phyloP scores from a whole-genome alignment of 2,329 filamentous ascomycete species.

The Cadophora luteo-olivacea region DNA sequence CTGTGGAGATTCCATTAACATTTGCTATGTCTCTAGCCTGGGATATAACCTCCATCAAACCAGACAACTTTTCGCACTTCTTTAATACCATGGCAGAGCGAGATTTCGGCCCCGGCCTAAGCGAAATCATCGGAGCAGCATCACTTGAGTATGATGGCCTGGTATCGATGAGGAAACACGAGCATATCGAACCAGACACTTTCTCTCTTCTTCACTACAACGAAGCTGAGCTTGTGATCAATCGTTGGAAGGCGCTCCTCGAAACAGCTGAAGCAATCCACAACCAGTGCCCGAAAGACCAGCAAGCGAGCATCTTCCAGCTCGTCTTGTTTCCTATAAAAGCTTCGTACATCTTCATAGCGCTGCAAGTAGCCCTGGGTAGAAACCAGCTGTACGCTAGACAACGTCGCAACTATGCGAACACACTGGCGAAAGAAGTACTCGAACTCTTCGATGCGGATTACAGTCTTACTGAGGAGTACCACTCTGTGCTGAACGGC shows the following conservation, averaged over 20 bases:
- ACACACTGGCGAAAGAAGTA: constrained; percentile 57
- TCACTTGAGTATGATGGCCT: constrained; percentile 60
- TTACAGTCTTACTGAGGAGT: constrained; percentile 58
- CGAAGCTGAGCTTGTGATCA: constrained; percentile 62
- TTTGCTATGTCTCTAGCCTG: constrained; percentile 73
- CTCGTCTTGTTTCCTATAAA: constrained; percentile 64
- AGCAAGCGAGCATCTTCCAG: constrained; percentile 65
- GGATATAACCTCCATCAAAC: constrained; percentile 59
- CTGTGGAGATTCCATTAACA: constrained; percentile 64
- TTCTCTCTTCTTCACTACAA: constrained; percentile 67
- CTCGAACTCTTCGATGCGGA: constrained; percentile 61
- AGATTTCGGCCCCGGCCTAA: constrained; percentile 58
- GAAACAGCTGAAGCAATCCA: constrained; percentile 60
- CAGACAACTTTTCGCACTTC: constrained; percentile 60
- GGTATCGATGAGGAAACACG: constrained; percentile 62
- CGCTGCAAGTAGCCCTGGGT: constrained; percentile 55
- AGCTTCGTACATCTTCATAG: constrained; percentile 59
- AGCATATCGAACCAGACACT: constrained; percentile 62
- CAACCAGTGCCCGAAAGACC: constrained; percentile 53
- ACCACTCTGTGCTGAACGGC: constrained; percentile 60
- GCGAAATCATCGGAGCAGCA: constrained; percentile 54
- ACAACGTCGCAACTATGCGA: constrained; percentile 61
- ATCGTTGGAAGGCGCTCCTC: constrained; percentile 58
- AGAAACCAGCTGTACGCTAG: constrained; percentile 60
- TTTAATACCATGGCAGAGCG: constrained; percentile 59